Evolutionary conservation across 2,329 filamentous ascomycete genomes (phyloP).

Genomic region (Pseudonectria buxi): DNA sequence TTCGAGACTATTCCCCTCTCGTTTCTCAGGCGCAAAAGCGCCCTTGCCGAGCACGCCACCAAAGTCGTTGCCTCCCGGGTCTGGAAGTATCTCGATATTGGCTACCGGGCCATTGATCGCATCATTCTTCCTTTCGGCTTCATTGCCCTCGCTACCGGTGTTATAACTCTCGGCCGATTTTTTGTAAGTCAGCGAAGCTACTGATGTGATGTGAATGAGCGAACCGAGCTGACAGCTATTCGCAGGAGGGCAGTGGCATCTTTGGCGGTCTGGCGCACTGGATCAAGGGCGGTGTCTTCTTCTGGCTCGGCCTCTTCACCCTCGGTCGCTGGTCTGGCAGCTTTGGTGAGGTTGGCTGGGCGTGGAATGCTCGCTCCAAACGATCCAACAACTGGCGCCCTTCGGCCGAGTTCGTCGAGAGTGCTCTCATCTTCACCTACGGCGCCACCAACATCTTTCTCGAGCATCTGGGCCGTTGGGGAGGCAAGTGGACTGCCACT

Average conservation of each 20-base stretch:
- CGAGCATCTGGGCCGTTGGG: conserved; percentile 74
- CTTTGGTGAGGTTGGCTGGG: conserved; percentile 88
- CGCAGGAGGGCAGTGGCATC: conserved; percentile 57
- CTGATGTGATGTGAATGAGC: neutral
- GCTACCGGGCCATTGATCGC: conserved; percentile 66
- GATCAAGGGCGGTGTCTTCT: conserved; percentile 91
- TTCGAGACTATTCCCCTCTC: conserved; percentile 20
- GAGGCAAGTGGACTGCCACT: conserved; percentile 62
- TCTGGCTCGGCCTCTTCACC: conserved; percentile 84
- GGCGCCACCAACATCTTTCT: conserved; percentile 87
- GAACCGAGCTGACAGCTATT: conserved; percentile 2
- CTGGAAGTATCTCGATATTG: conserved; percentile 50
- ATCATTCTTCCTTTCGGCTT: conserved; percentile 74
- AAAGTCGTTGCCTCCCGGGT: conserved; percentile 48
- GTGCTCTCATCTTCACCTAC: conserved; percentile 83
- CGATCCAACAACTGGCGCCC: conserved; percentile 56
- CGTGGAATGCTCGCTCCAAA: conserved; percentile 79
- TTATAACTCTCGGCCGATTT: conserved; percentile 72
- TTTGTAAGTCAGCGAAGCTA: conserved; percentile 54
- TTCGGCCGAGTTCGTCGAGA: conserved; percentile 84
- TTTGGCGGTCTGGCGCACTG: conserved; percentile 89
- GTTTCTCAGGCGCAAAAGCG: conserved; percentile 36
- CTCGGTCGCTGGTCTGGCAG: conserved; percentile 85
- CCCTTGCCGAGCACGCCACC: conserved; percentile 48
- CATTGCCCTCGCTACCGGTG: conserved; percentile 62